Evolutionary conservation across 805 yeast genomes (phyloP).

Genomic region (Cyberlindnera veronae): DNA sequence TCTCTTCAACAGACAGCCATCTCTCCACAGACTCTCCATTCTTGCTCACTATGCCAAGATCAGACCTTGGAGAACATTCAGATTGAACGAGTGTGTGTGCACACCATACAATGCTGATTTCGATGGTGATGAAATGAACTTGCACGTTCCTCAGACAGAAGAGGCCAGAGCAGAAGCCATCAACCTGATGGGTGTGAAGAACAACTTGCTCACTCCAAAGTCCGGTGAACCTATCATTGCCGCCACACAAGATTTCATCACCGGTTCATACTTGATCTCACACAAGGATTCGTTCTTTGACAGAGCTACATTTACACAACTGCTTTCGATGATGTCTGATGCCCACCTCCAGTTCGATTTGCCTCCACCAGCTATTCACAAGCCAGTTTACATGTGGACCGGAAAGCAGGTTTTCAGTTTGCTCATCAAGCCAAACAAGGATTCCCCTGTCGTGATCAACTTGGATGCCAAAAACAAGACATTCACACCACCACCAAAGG

Average conservation of each 20-base stretch:
- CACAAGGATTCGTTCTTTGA: constrained; percentile 92
- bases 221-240: constrained; percentile 99
- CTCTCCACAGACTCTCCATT: constrained; percentile 90
- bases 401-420: constrained; percentile 94
- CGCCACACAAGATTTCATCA: constrained; percentile 98
- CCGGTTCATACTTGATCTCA: constrained; percentile 90
- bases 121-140: constrained; percentile 99
- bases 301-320: constrained; percentile 76
- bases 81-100: constrained; percentile 97
- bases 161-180: constrained; percentile 99
- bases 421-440: constrained; percentile 75
- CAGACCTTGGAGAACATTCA: constrained; percentile 96
- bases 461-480: constrained; percentile 94
- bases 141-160: constrained; percentile 98
- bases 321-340: constrained; percentile 94
- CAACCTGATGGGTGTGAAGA: constrained; percentile 95
- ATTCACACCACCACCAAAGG: constrained; percentile 67
- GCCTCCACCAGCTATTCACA: constrained; percentile 92
- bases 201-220: constrained; percentile 90
- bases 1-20: constrained; percentile 95
- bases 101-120: constrained; percentile 99
- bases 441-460: constrained; percentile 79
- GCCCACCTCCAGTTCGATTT: constrained; percentile 83
- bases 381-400: constrained; percentile 91
- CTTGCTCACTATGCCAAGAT: constrained; percentile 93